Evolutionary conservation across 352 stramenopile species (phyloP).

Genomic region (Globisporangium nodosum): DNA sequence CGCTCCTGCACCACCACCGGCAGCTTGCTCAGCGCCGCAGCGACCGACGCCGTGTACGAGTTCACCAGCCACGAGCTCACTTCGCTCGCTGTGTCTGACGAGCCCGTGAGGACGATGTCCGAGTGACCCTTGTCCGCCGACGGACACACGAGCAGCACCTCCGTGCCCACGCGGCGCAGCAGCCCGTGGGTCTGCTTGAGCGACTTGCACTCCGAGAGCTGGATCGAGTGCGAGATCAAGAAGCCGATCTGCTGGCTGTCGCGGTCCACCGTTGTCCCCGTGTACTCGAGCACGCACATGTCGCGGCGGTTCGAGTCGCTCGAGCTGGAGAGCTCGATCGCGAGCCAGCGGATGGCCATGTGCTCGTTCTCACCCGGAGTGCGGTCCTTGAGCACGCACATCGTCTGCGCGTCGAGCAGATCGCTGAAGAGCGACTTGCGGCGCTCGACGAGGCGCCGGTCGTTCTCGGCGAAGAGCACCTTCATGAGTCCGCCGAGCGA

Average conservation of each 20-base stretch:
- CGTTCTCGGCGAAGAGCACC: conserved; percentile 51
- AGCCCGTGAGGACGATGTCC: conserved; percentile 46
- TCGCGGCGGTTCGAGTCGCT: conserved; percentile 48
- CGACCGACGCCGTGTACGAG: conserved; percentile 35
- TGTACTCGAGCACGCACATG: conserved; percentile 72
- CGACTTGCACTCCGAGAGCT: conserved; percentile 47
- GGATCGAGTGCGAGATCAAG: conserved; percentile 50
- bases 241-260: conserved; percentile 55
- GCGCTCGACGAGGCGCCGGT: conserved; percentile 29
- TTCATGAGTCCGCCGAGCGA: conserved; percentile 58
- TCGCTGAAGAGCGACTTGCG: conserved; percentile 54
- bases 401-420: conserved; percentile 52
- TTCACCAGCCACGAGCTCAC: conserved; percentile 33
- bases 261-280: conserved; percentile 49
- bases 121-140: conserved; percentile 41
- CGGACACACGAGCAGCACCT: conserved; percentile 44
- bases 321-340: conserved; percentile 45
- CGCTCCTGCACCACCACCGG: conserved; percentile 47
- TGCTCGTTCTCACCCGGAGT: conserved; percentile 45
- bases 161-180: conserved; percentile 35
- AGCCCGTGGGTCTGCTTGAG: conserved; percentile 65
- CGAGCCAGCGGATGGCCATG: conserved; percentile 68
- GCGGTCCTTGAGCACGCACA: conserved; percentile 44
- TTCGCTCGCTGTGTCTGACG: conserved; percentile 30
- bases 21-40: conserved; percentile 35